Conservation (phyloP, 2,329 filamentous ascomycete species). For the Geosmithia flava region DNA sequence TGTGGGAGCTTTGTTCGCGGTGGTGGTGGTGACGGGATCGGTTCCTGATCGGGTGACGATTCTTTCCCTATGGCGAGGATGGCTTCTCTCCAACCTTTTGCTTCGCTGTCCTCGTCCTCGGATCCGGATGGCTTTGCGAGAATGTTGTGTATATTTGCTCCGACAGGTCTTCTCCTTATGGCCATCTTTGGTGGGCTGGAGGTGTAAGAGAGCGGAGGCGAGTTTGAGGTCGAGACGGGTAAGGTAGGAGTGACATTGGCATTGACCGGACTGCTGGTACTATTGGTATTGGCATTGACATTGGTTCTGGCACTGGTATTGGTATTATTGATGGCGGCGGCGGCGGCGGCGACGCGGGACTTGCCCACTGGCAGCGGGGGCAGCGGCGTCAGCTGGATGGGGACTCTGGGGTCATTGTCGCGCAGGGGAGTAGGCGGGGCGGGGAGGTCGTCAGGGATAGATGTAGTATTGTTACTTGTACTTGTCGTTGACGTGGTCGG, state of each 20-base stretch:
- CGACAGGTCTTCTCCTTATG: background rate
- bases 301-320: too few relatives aligned
- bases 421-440: constrained; percentile 12
- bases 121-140: background rate
- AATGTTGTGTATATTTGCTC: background rate
- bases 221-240: background rate
- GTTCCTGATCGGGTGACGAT: background rate
- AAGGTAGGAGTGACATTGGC: background rate
- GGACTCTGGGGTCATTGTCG: constrained; percentile 2
- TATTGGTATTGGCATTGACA: background rate
- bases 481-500: constrained; percentile 2
- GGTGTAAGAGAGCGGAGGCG: background rate
- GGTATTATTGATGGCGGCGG: background rate
- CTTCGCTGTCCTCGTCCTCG: background rate
- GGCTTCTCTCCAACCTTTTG: background rate
- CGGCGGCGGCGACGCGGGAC: background rate
- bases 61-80: background rate
- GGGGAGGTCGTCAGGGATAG: constrained; percentile 5
- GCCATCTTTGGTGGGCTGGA: background rate
- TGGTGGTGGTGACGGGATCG: background rate
- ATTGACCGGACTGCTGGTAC: background rate
- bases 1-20: background rate
- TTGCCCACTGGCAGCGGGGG: constrained; percentile 6
- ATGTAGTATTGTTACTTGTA: background rate
- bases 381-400: constrained; percentile 5